Base-by-base conservation (phyloP, 768 basidiomycete genomes). In the Baorangia bicolor region DNA sequence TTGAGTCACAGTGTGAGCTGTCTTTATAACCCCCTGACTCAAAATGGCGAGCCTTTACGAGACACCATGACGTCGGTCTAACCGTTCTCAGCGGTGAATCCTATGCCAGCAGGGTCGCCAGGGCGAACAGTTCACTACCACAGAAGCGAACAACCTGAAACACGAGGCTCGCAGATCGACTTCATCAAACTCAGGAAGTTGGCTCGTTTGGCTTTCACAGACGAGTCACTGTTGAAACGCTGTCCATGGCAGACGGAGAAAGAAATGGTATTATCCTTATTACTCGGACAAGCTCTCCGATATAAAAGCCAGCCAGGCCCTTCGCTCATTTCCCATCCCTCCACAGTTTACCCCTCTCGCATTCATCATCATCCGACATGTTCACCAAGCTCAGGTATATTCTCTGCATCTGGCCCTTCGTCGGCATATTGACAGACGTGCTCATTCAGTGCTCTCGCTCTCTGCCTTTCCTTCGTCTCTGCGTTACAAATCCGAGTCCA, bases 371-470 rank as follows among this genome's bases (percentile, higher is more conserved):
- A 5, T 3, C 12, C 16, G 6, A 33, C 23, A 54, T 54, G 53
- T 33, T 53, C 14, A 14, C 37, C 35, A 44, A 56, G 25, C 43
- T 46, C 31, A n/a, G 53, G 55, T 56, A 46, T 23, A 14, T 40
- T 28, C 2, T 23, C 16, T 27, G 18, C 9, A 3, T 30, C 41
- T 20, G 5, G 2, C 21, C 16, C 6, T 18, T 23, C 12, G 3
- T 39, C 8, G 13, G 16, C 25, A 18, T 1, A 18, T 44, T 56
- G 37, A 46, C 27, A 3, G 2, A 3, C 12, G 1, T 35, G 20
- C 7, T 2, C 16, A 33, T 14, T 2, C 30, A 56, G 53, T 10
- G 30, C 12, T 21, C 23, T 56, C 2, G 23, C 35, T 6, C 37
- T 56, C 6, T 56, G 9, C 42, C 6, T 55, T 33, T 8, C 43